Evolutionary conservation across 202 grass and related monocot genomes (phyloP).

Genomic region (Miscanthus sacchariflorus): DNA sequence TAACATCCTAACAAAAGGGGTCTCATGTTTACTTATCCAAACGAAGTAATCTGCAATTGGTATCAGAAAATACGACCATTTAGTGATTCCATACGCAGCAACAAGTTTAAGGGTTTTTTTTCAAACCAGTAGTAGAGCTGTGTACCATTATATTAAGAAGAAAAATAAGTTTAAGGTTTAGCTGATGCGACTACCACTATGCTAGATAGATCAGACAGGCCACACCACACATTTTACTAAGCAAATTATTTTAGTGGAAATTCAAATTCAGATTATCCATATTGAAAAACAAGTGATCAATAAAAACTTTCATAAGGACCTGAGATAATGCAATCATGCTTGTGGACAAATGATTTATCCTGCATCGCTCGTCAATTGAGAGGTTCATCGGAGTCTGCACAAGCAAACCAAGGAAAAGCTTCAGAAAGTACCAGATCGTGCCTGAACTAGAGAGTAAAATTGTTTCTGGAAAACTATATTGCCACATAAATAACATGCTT

Average conservation of each 20-base stretch:
- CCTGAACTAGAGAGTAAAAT: conserved; percentile 15
- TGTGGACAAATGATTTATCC: conserved; percentile 83
- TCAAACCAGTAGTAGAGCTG: not conserved
- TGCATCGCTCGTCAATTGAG: conserved; percentile 78
- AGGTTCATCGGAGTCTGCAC: conserved; percentile 67
- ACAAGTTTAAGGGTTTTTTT: not conserved
- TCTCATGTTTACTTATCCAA: not conserved
- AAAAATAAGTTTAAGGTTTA: conserved; percentile 17
- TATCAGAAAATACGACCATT: conserved; percentile 8
- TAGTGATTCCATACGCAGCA: not conserved
- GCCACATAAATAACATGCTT: too few species aligned
- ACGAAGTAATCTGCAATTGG: not conserved
- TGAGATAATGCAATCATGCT: conserved; percentile 79
- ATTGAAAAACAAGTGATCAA: conserved; percentile 2
- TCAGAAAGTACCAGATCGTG: not conserved
- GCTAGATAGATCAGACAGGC: conserved; percentile 25
- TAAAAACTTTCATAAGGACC: conserved; percentile 40
- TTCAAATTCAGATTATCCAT: not conserved
- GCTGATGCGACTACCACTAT: not conserved
- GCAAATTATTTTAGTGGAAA: conserved; percentile 24
- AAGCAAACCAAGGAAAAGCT: conserved; percentile 41
- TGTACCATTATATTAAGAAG: not conserved
- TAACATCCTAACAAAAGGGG: conserved; percentile 24
- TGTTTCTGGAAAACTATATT: not conserved
- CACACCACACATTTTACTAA: conserved; percentile 16